phyloP scores from a whole-genome alignment of 2,329 filamentous ascomycete genomes.

The Ophiocordyceps camponoti-rufipedis region DNA sequence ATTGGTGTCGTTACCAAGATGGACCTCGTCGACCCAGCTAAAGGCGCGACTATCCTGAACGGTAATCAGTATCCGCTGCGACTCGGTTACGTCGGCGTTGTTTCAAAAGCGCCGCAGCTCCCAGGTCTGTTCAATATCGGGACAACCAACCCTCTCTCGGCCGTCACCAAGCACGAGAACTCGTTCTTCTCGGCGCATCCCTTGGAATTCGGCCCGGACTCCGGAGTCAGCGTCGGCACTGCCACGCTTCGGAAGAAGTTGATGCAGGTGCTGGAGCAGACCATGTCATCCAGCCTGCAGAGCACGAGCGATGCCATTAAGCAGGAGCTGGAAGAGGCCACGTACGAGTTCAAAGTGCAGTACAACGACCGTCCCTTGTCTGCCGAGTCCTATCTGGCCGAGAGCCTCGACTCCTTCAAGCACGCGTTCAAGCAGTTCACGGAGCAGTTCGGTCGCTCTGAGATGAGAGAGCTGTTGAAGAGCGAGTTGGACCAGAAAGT shows the following conservation, averaged over 20 bases:
- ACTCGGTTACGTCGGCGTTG: constrained; percentile 91
- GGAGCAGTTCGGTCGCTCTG: constrained; percentile 70
- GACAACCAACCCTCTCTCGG: constrained; percentile 56
- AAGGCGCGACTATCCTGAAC: constrained; percentile 60
- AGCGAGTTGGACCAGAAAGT: constrained; percentile 87
- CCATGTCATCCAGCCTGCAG: constrained; percentile 85
- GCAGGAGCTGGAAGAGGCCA: constrained; percentile 89
- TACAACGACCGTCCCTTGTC: constrained; percentile 94
- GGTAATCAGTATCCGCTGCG: constrained; percentile 89
- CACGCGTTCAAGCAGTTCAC: constrained; percentile 93
- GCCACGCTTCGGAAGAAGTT: constrained; percentile 80
- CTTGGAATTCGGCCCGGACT: constrained; percentile 55
- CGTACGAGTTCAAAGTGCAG: constrained; percentile 98
- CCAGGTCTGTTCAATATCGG: constrained; percentile 70
- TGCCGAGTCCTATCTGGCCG: constrained; percentile 89
- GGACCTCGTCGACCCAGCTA: constrained; percentile 77
- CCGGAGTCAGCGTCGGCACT: constrained; percentile 64
- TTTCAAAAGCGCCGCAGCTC: constrained; percentile 58
- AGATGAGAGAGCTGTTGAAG: constrained; percentile 82
- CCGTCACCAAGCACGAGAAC: constrained; percentile 77
- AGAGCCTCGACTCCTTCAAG: constrained; percentile 91
- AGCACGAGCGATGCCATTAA: constrained; percentile 82
- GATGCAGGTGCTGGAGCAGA: constrained; percentile 92
- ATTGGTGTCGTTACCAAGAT: constrained; percentile 99
- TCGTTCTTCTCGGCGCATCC: constrained; percentile 75